Evolutionary conservation across 306 rosid genomes (phyloP).

Genomic region (Albizia julibrissin): DNA sequence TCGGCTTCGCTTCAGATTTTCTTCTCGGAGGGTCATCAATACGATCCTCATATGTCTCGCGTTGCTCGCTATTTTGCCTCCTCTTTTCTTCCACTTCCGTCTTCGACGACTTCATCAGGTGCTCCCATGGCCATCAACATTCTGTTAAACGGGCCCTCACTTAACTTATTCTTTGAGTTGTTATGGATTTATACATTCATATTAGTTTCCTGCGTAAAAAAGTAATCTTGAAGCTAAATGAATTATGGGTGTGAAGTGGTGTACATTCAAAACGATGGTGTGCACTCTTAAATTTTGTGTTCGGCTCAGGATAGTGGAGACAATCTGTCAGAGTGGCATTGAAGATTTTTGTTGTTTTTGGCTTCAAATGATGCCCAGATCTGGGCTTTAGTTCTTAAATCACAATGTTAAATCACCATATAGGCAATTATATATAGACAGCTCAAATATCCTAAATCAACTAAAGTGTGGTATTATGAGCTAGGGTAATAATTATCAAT

Average conservation of each 20-base stretch:
- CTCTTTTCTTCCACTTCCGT: slow-evolving; percentile 68
- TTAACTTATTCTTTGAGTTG: neutral
- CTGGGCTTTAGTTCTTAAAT: neutral
- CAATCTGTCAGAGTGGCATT: neutral
- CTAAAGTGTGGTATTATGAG: neutral
- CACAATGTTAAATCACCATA: neutral
- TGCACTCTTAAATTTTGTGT: neutral
- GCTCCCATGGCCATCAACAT: neutral
- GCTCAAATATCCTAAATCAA: neutral
- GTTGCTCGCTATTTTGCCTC: slow-evolving; percentile 65
- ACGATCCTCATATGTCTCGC: slow-evolving; percentile 46
- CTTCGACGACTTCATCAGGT: slow-evolving; percentile 63
- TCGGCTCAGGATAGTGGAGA: neutral
- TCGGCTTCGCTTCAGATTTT: slow-evolving; percentile 31
- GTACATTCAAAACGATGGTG: neutral
- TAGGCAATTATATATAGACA: neutral
- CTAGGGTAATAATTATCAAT: neutral
- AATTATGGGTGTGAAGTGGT: neutral
- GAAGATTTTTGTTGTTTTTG: neutral
- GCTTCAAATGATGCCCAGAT: neutral
- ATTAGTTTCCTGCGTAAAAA: neutral
- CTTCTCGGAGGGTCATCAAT: slow-evolving; percentile 47
- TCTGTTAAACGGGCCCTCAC: neutral
- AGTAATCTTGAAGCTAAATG: neutral
- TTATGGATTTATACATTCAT: neutral